Evolutionary conservation across 108 stramenopile genomes (phyloP), one percentile per base, ranked within the genome.

Genomic region (Nitzschia sp.): DNA sequence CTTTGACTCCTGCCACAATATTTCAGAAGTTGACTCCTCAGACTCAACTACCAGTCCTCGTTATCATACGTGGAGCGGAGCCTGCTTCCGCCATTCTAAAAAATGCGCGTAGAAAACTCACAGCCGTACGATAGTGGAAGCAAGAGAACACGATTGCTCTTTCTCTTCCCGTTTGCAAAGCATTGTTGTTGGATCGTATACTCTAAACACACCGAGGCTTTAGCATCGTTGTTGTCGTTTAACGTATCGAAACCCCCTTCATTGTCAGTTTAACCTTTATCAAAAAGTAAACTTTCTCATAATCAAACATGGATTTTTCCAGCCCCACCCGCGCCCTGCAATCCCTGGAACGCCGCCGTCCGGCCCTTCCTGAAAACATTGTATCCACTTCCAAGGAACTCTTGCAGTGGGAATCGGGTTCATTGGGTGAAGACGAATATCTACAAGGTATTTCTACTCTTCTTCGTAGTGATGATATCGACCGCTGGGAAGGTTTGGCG

Each of bases 401-500:
- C 65, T 34, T 69, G 49, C 28, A 4, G 3, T 19, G 13, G 24
- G 2, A 18, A n/a, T 24, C 51, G 51, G 27, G 56, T 5, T 29
- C 27, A 29, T 29, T 17, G 9, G 63, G 27, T 55, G 2, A 48
- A 31, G 36, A 36, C 3, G 72, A 60, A 4, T 73, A 46, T 46
- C 58, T 71, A n/a, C 59, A 75, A 26, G 72, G 57, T 18, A 61
- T 81, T 24, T 45, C 38, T 13, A 70, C 29, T 19, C 47, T 82
- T 32, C 18, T 82, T 21, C 45, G 62, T 8, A 11, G 49, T 0
- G 59, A 55, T 28, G 35, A 28, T 62, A 29, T 45, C 21, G 68
- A 62, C 15, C 82, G 93, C 29, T 95, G 93, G 93, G 93, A 95
- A 64, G 75, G 86, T 13, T 72, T 95, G 46, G 90, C 93, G 6